Percentiles rank a stretch among this genome's conserved stretches.
Evolutionary conservation across 352 stramenopile species (phyloP).

Genomic region (Globisporangium polare): DNA sequence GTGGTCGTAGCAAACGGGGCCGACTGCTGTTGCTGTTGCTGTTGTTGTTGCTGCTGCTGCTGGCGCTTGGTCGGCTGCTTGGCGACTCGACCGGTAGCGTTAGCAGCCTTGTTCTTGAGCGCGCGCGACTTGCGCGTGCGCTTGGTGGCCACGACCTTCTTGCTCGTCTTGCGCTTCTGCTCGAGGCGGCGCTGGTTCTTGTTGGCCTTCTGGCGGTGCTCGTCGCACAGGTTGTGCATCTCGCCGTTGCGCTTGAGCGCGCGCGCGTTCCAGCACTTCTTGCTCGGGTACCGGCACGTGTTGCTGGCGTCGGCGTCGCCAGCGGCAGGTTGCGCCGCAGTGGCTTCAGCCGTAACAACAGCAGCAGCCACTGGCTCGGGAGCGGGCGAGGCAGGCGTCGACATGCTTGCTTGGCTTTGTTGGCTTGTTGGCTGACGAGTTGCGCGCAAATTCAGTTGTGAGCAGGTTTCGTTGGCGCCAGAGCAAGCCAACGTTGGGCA

Average conservation of each 20-base stretch:
- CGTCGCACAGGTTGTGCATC: slow-evolving; percentile 49
- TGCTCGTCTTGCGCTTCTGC: slow-evolving; percentile 23
- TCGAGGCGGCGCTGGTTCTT: slow-evolving; percentile 48
- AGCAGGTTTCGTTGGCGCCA: background rate
- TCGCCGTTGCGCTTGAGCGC: slow-evolving; percentile 10
- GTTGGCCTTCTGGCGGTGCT: slow-evolving; percentile 49
- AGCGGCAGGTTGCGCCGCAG: background rate
- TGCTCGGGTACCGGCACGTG: slow-evolving; percentile 46
- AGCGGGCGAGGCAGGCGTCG: background rate
- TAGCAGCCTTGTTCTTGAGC: background rate
- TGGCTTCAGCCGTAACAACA: background rate
- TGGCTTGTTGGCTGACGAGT: background rate
- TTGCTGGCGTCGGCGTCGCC: background rate
- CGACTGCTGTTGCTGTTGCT: too few relatives aligned
- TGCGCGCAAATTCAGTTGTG: slow-evolving; percentile 5
- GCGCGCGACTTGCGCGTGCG: slow-evolving; percentile 11
- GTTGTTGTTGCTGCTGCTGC: background rate
- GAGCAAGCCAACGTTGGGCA: background rate
- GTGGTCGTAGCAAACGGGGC: too few relatives aligned
- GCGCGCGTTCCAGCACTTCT: slow-evolving; percentile 44
- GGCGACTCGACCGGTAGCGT: too few relatives aligned
- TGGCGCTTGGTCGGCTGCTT: background rate
- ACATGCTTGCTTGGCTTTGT: background rate
- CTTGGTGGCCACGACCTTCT: slow-evolving; percentile 12
- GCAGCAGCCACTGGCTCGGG: background rate